Percentiles rank a stretch among this genome's conserved stretches.
phyloP scores from a whole-genome alignment of 352 stramenopile species.

The Phytophthora pinifolia region DNA sequence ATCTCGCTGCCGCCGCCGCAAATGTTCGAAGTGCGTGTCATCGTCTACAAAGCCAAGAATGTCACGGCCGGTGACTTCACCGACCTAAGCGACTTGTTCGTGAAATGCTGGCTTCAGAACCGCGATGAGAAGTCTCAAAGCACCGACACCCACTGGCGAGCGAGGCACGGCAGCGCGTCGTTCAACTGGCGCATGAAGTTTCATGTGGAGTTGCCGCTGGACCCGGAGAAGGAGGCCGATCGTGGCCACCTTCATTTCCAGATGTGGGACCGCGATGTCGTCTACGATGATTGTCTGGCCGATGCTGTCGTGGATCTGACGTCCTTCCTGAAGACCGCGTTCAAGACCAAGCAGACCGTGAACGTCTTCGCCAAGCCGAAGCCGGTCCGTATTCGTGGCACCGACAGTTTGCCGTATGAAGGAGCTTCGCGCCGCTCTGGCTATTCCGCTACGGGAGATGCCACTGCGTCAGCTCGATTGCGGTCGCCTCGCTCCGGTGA shows the following conservation, averaged over 20 bases:
- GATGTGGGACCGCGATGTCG: conserved; percentile 78
- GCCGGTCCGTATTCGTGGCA: conserved; percentile 45
- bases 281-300: conserved; percentile 80
- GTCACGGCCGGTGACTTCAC: conserved; percentile 84
- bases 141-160: conserved; percentile 92
- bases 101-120: conserved; percentile 88
- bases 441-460: conserved; percentile 35
- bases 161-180: conserved; percentile 80
- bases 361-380: conserved; percentile 81
- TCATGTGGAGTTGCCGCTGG: conserved; percentile 76
- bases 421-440: conserved; percentile 14
- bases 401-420: conserved; percentile 35
- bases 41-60: conserved; percentile 92
- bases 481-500: conserved; percentile 21
- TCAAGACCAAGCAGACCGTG: conserved; percentile 64
- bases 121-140: conserved; percentile 66
- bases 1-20: conserved; percentile 76
- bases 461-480: conserved; percentile 20
- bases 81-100: conserved; percentile 89
- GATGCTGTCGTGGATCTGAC: conserved; percentile 70
- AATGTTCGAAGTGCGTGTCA: conserved; percentile 90
- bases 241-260: conserved; percentile 75
- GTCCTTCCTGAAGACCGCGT: conserved; percentile 63
- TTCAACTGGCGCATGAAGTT: conserved; percentile 95
- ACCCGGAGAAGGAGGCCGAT: conserved; percentile 66